A percentile compares a stretch with the other conserved stretches of the same genome.
These are phyloP conservation scores for Schizophyllum amplum DNA, from an alignment of 1,284 basidiomycete genomes.

Conservation along the genomic window DNA sequence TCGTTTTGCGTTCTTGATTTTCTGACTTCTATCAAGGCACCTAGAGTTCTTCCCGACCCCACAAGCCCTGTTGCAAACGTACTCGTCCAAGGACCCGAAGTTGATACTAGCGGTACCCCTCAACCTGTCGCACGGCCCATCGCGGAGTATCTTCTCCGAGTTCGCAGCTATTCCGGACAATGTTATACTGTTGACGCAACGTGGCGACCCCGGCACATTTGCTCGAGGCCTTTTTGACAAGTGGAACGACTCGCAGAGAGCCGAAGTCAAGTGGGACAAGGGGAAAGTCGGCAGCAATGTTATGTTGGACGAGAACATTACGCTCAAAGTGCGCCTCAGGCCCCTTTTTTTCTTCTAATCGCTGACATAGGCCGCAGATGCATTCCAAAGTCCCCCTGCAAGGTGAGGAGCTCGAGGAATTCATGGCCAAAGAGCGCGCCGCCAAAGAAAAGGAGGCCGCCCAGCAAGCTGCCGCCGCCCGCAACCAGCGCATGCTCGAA, in stretches of 20 bases:
- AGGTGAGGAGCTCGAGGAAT: slow-evolving; percentile 80
- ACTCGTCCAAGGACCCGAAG: slow-evolving; percentile 84
- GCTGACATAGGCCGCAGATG: slow-evolving; percentile 41
- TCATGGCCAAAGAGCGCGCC: slow-evolving; percentile 70
- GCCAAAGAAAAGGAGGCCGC: slow-evolving; percentile 84
- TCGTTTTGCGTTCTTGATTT: not conserved
- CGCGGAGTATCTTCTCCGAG: slow-evolving; percentile 76
- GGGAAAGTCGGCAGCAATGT: slow-evolving; percentile 83
- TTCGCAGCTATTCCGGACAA: slow-evolving; percentile 80
- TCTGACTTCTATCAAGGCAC: slow-evolving; percentile 42
- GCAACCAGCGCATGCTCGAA: slow-evolving; percentile 85
- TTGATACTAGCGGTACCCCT: slow-evolving; percentile 90
- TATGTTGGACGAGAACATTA: slow-evolving; percentile 64
- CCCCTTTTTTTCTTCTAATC: not conserved
- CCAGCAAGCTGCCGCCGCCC: slow-evolving; percentile 76
- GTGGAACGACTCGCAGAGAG: slow-evolving; percentile 79
- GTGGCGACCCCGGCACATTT: slow-evolving; percentile 76
- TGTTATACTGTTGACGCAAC: slow-evolving; percentile 74
- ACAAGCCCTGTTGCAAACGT: slow-evolving; percentile 71
- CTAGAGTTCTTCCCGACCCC: slow-evolving; percentile 86
- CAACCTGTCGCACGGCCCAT: slow-evolving; percentile 89
- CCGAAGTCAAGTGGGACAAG: slow-evolving; percentile 76
- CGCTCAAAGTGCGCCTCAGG: slow-evolving; percentile 48
- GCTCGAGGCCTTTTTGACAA: slow-evolving; percentile 73
- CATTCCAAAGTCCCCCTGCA: slow-evolving; percentile 83